Evolutionary conservation across 352 stramenopile genomes (phyloP).

Genomic region (Phytophthora pluvialis): DNA sequence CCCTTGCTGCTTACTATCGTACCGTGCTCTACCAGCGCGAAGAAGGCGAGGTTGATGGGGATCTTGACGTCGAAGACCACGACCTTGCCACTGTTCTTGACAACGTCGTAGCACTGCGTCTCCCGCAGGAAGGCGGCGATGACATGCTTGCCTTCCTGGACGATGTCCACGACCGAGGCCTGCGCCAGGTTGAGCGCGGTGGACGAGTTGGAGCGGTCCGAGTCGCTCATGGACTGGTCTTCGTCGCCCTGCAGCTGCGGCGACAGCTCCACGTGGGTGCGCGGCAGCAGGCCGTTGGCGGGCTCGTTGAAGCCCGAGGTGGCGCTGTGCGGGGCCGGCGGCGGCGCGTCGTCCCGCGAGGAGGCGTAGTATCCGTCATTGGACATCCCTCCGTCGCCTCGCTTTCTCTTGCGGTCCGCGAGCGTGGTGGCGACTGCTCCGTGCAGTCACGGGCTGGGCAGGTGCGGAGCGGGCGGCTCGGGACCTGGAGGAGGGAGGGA

Average conservation of each 20-base stretch:
- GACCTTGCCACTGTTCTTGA: slow-evolving; percentile 96
- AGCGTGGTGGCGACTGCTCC: slow-evolving; percentile 39
- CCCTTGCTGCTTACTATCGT: neutral
- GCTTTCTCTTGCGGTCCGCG: slow-evolving; percentile 65
- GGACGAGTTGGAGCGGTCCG: slow-evolving; percentile 18
- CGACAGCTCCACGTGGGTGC: slow-evolving; percentile 20
- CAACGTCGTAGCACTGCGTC: slow-evolving; percentile 95
- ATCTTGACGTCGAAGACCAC: slow-evolving; percentile 99
- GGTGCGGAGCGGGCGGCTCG: slow-evolving; percentile 6
- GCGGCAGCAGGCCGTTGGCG: slow-evolving; percentile 21
- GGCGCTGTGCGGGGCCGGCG: slow-evolving; percentile 36
- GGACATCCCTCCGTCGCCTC: slow-evolving; percentile 64
- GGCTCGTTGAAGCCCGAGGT: slow-evolving; percentile 34
- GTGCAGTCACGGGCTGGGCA: slow-evolving; percentile 27
- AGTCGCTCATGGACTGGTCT: slow-evolving; percentile 45
- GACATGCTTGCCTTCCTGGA: slow-evolving; percentile 75
- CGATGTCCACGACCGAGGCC: slow-evolving; percentile 63
- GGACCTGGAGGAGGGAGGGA: neutral
- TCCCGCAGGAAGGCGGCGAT: slow-evolving; percentile 91
- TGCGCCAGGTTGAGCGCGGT: slow-evolving; percentile 56
- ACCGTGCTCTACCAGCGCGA: slow-evolving; percentile 99
- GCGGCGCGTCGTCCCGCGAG: slow-evolving; percentile 43
- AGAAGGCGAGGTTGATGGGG: slow-evolving; percentile 98
- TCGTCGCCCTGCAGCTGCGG: slow-evolving; percentile 38
- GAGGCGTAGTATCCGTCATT: slow-evolving; percentile 65